phyloP scores from a whole-genome alignment of 106 monocot genomes.

The Xerophyta viscosa region DNA sequence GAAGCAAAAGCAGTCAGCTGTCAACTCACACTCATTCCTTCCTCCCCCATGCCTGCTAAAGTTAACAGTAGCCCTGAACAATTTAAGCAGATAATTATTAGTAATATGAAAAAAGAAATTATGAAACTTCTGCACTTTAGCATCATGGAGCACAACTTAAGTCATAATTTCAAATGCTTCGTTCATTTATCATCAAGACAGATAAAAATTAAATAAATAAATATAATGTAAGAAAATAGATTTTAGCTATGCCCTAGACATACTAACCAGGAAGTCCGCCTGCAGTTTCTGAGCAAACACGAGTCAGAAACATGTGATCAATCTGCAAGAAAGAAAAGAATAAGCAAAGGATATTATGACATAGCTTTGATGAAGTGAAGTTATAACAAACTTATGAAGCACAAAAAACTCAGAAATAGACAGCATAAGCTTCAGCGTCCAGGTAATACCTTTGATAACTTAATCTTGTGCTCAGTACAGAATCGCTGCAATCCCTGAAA shows the following conservation, averaged over 20 bases:
- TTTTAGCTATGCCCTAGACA: too few relatives aligned
- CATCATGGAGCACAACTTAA: too few relatives aligned
- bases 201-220: too few relatives aligned
- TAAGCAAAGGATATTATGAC: too few relatives aligned
- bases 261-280: conserved; percentile 93
- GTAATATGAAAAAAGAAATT: too few relatives aligned
- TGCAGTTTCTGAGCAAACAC: conserved; percentile 97
- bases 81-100: too few relatives aligned
- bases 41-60: conserved; percentile 91
- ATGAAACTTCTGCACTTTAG: too few relatives aligned
- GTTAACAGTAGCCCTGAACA: conserved; percentile 77
- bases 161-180: too few relatives aligned
- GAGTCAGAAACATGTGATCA: conserved; percentile 90
- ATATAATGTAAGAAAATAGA: too few relatives aligned
- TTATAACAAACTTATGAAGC: too few relatives aligned
- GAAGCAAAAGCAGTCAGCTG: neutral
- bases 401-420: too few relatives aligned
- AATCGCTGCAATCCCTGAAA: conserved; percentile 92
- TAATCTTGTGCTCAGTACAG: conserved; percentile 98
- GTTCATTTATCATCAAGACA: too few relatives aligned
- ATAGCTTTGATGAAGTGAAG: neutral
- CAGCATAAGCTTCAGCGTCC: neutral
- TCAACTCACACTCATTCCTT: conserved; percentile 86
- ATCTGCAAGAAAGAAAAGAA: conserved; percentile 41
- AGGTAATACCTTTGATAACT: conserved; percentile 79